Percentiles rank a stretch among this genome's conserved stretches.
These are phyloP conservation scores for Hyphopichia wangnamkhiaoensis DNA, from an alignment of 1,139 yeast species.

Conservation along the genomic window DNA sequence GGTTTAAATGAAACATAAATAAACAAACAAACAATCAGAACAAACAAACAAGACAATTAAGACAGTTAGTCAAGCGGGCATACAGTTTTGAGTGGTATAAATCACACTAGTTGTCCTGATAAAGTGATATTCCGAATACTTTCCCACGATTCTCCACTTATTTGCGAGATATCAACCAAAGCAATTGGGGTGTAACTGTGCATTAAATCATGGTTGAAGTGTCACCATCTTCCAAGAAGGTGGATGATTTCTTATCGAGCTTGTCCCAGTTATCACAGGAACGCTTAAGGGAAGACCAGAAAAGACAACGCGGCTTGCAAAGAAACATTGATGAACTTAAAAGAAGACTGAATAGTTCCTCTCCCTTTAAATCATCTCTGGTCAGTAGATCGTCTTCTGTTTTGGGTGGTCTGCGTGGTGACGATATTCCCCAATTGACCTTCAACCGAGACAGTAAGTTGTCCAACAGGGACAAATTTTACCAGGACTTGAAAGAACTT, in stretches of 20 bases:
- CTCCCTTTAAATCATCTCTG: conserved; percentile 18
- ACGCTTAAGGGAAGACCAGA: conserved; percentile 31
- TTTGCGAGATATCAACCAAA: too few relatives aligned
- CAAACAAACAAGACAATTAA: too few relatives aligned
- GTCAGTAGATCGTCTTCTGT: not conserved
- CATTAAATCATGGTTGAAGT: conserved; percentile 15
- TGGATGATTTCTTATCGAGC: conserved; percentile 35
- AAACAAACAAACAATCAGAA: not conserved
- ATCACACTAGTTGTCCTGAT: not conserved
- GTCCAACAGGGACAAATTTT: conserved; percentile 2
- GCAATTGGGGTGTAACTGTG: too few relatives aligned
- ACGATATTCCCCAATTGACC: conserved; percentile 19
- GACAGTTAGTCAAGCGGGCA: too few relatives aligned
- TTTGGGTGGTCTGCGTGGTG: not conserved
- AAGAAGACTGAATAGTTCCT: conserved; percentile 25
- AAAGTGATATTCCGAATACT: not conserved
- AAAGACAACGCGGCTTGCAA: conserved; percentile 32
- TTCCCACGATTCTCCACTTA: too few relatives aligned
- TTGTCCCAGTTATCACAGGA: conserved; percentile 36
- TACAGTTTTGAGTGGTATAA: not conserved
- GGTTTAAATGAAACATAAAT: not conserved
- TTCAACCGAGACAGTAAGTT: conserved; percentile 16
- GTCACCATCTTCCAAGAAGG: conserved; percentile 32
- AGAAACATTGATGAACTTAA: conserved; percentile 32
- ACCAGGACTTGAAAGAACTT: conserved; percentile 7